A percentile compares a stretch with the other conserved stretches of the same genome.
These are phyloP conservation scores for Cladosporium sp. DNA, from an alignment of 2,329 filamentous ascomycete genomes.

Conservation along the genomic window DNA sequence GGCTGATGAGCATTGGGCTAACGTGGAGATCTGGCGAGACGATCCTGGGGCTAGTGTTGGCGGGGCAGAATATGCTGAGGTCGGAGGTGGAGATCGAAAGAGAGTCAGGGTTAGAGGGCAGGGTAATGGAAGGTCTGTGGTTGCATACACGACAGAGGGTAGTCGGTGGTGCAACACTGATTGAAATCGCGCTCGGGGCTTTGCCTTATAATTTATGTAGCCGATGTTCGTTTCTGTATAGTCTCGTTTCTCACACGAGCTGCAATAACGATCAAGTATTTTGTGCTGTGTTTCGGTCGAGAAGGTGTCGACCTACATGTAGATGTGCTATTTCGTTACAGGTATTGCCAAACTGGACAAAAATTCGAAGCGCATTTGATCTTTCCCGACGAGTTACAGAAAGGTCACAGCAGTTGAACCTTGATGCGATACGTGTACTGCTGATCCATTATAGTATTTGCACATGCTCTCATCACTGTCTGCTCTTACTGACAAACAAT, in stretches of 20 bases:
- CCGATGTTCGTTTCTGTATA: background rate
- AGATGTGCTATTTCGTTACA: no score
- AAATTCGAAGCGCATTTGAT: background rate
- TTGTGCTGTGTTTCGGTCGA: background rate
- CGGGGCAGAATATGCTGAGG: constrained; percentile 32
- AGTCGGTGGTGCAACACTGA: constrained; percentile 11
- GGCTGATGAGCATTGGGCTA: constrained; percentile 35
- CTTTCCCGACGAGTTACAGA: background rate
- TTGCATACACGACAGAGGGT: constrained; percentile 41
- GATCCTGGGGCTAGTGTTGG: constrained; percentile 58
- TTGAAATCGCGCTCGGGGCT: background rate
- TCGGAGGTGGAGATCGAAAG: background rate
- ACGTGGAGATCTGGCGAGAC: constrained; percentile 72
- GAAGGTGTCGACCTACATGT: no score
- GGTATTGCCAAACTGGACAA: background rate
- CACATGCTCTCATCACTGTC: background rate
- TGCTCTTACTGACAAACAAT: background rate
- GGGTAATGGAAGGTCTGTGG: constrained; percentile 46
- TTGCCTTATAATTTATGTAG: background rate
- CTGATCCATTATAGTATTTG: background rate
- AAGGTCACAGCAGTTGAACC: no score
- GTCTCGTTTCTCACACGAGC: background rate
- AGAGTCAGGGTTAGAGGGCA: constrained; percentile 38
- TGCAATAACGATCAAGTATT: background rate
- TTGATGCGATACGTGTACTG: no score